A percentile compares a stretch with the other conserved stretches of the same genome.
phyloP scores from a whole-genome alignment of 129 eudicot species.

The Artemisia annua region DNA sequence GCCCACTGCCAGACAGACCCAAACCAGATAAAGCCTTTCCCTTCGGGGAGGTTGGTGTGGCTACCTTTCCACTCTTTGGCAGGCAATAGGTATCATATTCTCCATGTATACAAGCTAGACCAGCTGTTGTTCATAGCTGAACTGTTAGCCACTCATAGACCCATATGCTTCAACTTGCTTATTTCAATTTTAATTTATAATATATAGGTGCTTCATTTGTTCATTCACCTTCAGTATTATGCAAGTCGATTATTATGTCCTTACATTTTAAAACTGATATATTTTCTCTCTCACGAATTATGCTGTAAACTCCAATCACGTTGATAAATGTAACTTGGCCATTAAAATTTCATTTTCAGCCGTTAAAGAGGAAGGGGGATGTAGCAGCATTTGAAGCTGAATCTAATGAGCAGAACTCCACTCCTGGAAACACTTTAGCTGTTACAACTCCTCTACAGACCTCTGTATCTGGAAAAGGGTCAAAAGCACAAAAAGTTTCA shows the following conservation, averaged over 20 bases:
- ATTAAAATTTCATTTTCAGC: slow-evolving; percentile 30
- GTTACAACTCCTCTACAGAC: slow-evolving; percentile 55
- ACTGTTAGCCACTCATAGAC: not conserved
- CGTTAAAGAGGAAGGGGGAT: slow-evolving; percentile 71
- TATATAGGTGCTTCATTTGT: slow-evolving; percentile 7
- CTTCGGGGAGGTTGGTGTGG: no score
- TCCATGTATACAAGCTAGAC: no score
- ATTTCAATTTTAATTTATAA: not conserved
- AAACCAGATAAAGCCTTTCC: no score
- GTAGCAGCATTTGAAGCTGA: slow-evolving; percentile 52
- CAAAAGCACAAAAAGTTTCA: slow-evolving; percentile 57
- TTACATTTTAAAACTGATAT: not conserved
- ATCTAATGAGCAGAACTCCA: slow-evolving; percentile 43
- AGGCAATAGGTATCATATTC: no score
- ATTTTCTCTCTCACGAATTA: not conserved
- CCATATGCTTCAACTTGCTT: slow-evolving; percentile 7
- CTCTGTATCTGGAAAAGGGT: slow-evolving; percentile 62
- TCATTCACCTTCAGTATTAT: not conserved
- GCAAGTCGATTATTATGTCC: slow-evolving; percentile 14
- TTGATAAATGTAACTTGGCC: slow-evolving; percentile 4
- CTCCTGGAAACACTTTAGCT: slow-evolving; percentile 47
- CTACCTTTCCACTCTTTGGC: no score
- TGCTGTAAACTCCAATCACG: not conserved
- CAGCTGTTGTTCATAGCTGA: not conserved
- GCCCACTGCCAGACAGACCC: no score